A percentile compares a stretch with the other conserved stretches of the same genome.
These are phyloP conservation scores for Rhizopogon rudus DNA, from an alignment of 768 basidiomycete genomes.

Conservation along the genomic window DNA sequence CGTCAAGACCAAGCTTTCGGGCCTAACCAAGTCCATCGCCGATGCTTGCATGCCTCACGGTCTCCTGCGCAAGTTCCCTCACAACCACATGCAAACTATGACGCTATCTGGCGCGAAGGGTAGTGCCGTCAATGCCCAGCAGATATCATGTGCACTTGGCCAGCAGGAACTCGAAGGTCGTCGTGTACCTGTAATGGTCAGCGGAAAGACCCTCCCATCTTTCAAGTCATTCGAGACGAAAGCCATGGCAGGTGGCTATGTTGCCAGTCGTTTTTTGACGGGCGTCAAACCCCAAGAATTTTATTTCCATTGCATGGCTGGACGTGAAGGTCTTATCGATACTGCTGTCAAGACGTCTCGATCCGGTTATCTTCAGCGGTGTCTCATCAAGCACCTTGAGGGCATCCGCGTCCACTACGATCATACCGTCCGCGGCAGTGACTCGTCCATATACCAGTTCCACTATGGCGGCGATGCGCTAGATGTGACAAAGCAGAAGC, in stretches of 20 bases:
- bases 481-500: slow-evolving; percentile 97
- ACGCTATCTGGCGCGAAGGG: slow-evolving; percentile 98
- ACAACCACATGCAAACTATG: slow-evolving; percentile 99
- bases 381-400: slow-evolving; percentile 97
- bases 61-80: slow-evolving; percentile 89
- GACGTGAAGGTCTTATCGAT: slow-evolving; percentile 97
- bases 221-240: slow-evolving; percentile 98
- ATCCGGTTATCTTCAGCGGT: slow-evolving; percentile 96
- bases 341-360: slow-evolving; percentile 99
- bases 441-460: slow-evolving; percentile 92
- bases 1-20: slow-evolving; percentile 79
- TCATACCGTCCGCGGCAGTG: slow-evolving; percentile 94
- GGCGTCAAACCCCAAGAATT: slow-evolving; percentile 98
- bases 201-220: slow-evolving; percentile 95
- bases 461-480: slow-evolving; percentile 94
- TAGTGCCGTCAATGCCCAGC: slow-evolving; percentile 93
- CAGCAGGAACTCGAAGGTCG: slow-evolving; percentile 98
- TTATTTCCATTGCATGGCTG: slow-evolving; percentile 99
- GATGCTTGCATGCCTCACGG: slow-evolving; percentile 83
- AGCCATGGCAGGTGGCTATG: slow-evolving; percentile 96
- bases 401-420: slow-evolving; percentile 97
- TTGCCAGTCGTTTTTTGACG: slow-evolving; percentile 97
- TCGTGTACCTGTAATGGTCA: slow-evolving; percentile 98
- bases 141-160: slow-evolving; percentile 96
- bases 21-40: slow-evolving; percentile 87